These are phyloP conservation scores for Nidularia sp. DNA, from an alignment of 768 basidiomycete species.

Conservation along the genomic window DNA sequence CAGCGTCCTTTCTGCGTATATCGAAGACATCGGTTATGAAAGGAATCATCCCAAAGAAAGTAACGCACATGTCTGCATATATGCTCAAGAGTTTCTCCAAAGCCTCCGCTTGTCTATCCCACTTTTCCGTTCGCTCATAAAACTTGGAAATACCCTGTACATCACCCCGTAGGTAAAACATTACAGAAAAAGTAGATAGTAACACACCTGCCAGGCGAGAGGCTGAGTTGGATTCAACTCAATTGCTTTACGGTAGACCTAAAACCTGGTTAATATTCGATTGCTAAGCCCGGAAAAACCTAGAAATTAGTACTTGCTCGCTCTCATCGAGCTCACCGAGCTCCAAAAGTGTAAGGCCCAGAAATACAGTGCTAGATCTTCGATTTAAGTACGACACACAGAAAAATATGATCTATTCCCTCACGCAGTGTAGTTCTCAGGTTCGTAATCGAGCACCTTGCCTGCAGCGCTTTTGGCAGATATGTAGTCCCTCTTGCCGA, in stretches of 20 bases:
- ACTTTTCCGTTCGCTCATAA: conserved; percentile 61
- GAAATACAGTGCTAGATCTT: conserved; percentile 69
- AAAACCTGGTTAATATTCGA: not conserved
- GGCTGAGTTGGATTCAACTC: conserved; percentile 60
- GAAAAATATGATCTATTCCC: conserved; percentile 19
- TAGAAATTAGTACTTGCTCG: conserved; percentile 67
- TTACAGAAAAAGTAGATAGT: not conserved
- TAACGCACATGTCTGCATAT: conserved; percentile 53
- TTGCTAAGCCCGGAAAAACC: not conserved
- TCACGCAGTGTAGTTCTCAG: conserved; percentile 85
- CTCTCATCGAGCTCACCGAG: conserved; percentile 66
- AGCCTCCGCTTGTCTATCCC: conserved; percentile 51
- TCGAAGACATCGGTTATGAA: not conserved
- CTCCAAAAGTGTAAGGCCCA: conserved; percentile 77
- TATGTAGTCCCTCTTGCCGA: conserved; percentile 72
- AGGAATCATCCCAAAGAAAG: not conserved
- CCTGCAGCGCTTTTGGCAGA: conserved; percentile 63
- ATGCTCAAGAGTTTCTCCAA: conserved; percentile 56
- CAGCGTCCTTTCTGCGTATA: conserved; percentile 57
- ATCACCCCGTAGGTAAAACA: not conserved
- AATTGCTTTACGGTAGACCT: conserved; percentile 82
- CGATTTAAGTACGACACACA: not conserved
- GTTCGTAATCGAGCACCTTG: conserved; percentile 69
- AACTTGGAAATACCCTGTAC: conserved; percentile 68
- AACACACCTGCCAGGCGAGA: conserved; percentile 80